These are phyloP conservation scores for Westerdykella sp. DNA, from an alignment of 2,329 filamentous ascomycete species.

Conservation along the genomic window DNA sequence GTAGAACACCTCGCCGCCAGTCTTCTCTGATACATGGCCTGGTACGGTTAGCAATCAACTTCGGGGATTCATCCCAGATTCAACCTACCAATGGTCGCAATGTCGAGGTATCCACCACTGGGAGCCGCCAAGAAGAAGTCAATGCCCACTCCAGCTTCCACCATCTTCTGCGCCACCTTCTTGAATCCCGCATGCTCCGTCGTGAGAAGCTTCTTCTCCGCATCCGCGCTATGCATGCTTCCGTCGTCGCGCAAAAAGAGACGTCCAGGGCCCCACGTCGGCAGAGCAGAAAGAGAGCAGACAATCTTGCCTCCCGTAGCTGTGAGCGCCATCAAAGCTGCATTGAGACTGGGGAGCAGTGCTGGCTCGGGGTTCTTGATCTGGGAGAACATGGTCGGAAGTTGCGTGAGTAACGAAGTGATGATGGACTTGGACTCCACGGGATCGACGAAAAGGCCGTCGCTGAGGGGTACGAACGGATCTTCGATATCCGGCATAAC, in stretches of 20 bases:
- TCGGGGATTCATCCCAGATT: constrained; percentile 4
- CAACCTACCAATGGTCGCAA: constrained; percentile 75
- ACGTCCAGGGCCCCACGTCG: constrained; percentile 84
- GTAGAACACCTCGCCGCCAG: constrained; percentile 93
- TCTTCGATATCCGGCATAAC: constrained; percentile 98
- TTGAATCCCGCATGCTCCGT: constrained; percentile 87
- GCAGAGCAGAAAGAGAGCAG: constrained; percentile 78
- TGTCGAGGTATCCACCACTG: constrained; percentile 82
- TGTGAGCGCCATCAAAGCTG: constrained; percentile 75
- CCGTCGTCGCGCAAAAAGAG: constrained; percentile 82
- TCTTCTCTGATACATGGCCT: constrained; percentile 79
- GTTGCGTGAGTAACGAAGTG: constrained; percentile 71
- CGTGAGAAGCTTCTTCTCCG: constrained; percentile 83
- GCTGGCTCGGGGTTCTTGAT: constrained; percentile 90
- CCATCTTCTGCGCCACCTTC: constrained; percentile 81
- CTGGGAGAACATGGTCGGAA: constrained; percentile 79
- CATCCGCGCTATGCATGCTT: constrained; percentile 72
- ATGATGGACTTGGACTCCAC: constrained; percentile 84
- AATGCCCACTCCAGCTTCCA: constrained; percentile 75
- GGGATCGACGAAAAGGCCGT: constrained; percentile 91
- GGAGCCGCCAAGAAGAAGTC: constrained; percentile 95
- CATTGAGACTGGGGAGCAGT: constrained; percentile 74
- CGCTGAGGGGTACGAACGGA: constrained; percentile 85
- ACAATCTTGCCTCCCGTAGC: constrained; percentile 88
- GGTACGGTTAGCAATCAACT: constrained; percentile 8